Conservation (phyloP, 2,329 filamentous ascomycete genomes). For the Neocatenulostroma microsporum region DNA sequence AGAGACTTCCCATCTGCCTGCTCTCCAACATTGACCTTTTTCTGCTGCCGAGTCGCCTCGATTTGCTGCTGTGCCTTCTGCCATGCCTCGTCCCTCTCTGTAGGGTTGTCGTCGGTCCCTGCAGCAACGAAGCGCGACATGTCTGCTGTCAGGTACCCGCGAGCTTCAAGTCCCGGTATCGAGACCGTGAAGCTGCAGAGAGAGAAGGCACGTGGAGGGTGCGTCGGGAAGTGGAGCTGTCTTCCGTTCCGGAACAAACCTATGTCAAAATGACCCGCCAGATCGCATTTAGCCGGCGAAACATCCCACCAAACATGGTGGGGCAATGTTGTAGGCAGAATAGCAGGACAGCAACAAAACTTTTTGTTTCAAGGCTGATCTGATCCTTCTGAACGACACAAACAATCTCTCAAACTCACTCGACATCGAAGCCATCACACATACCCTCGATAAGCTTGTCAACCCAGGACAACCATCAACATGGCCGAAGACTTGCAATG, state of each 20-base stretch:
- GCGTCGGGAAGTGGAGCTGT: constrained; percentile 1
- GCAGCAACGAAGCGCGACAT: constrained; percentile 49
- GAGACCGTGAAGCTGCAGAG: neutral
- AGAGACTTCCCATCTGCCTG: constrained; percentile 53
- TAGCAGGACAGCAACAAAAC: no score
- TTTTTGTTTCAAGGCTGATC: no score
- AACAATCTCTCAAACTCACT: no score
- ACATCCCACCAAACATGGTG: no score
- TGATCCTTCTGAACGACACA: no score
- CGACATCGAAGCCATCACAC: no score
- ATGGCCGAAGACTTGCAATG: constrained; percentile 12
- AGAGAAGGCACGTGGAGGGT: neutral
- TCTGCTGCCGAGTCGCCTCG: constrained; percentile 50
- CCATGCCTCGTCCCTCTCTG: constrained; percentile 52
- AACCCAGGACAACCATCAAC: constrained; percentile 1
- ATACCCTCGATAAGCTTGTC: no score
- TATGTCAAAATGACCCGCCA: no score
- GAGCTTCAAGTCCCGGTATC: neutral
- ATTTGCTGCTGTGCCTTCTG: constrained; percentile 57
- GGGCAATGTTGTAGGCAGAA: no score
- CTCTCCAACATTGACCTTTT: constrained; percentile 46
- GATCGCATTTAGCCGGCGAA: no score
- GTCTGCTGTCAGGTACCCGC: no score
- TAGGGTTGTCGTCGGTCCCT: constrained; percentile 43
- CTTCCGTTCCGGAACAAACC: no score